Base-by-base conservation (phyloP, 2,329 filamentous ascomycete genomes). In the Monosporascus sp. region DNA sequence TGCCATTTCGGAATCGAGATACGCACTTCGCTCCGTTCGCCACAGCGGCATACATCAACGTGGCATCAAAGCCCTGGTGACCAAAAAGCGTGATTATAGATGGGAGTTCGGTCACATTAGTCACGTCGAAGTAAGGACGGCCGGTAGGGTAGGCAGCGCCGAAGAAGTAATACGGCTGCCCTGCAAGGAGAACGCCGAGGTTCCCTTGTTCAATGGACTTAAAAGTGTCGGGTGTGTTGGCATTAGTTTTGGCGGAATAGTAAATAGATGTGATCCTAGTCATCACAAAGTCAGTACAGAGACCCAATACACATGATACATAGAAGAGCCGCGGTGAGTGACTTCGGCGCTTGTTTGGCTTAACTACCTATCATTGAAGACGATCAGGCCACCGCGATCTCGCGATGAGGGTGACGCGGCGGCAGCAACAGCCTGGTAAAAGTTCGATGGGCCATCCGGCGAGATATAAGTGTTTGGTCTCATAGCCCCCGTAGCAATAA, bases 151-250 rank as follows among this genome's bases (percentile, higher is more conserved):
- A 68, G 0, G 74, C 67, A 0, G 78, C 68, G 3, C 70, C 72
- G 55, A 73, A 82, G 66, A 75, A 82, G 68, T 80, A 82, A 59
- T 75, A 80, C 0, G 79, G 78, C 6, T 75, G 70, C n/a, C 79
- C 73, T 46, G 76, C 76, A 54, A 81, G 72, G 60, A 82, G 74
- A 48, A 72, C 68, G 11, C 78, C 78, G 0, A 81, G 68, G 48
- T 76, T 75, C 1, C 78, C 74, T 55, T 71, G 70, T 62, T 81
- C 78, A 1, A 71, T 68, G 3, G 73, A 71, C 60, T 74, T 75
- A 71, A 81, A 82, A 0, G 78, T 80, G 56, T 81, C 78, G 20
- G 80, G 68, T 0, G 75, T 75, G 59, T 81, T 81, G 31, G 78
- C 78, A 56, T 80, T 76, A 37, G 74, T 76, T 60, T 81, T 81